Evolutionary conservation across 2,329 filamentous ascomycete species (phyloP).

Genomic region (Sporothrix pallida): DNA sequence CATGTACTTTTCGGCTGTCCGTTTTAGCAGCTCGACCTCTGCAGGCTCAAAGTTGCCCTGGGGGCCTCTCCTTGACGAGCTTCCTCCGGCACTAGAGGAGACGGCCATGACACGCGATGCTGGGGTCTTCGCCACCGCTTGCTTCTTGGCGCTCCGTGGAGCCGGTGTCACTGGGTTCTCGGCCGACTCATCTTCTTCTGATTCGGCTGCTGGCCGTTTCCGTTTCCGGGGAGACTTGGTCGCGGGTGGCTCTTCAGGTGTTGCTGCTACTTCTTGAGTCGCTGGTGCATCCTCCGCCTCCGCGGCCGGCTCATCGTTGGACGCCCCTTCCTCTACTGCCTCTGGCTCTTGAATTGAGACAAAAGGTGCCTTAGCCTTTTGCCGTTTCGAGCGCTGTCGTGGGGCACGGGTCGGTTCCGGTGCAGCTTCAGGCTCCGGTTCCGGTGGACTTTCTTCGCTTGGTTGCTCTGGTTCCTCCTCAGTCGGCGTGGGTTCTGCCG

Average conservation of each 20-base stretch:
- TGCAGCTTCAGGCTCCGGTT: not conserved
- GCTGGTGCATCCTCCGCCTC: not conserved
- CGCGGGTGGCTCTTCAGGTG: not conserved
- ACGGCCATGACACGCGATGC: not conserved
- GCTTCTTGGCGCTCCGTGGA: constrained; percentile 13
- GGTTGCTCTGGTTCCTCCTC: not conserved
- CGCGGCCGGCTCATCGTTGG: not conserved
- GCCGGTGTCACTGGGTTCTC: constrained; percentile 26
- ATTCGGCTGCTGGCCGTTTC: not conserved
- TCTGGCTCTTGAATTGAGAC: not conserved
- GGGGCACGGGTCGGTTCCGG: not conserved
- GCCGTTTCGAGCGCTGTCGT: constrained; percentile 3
- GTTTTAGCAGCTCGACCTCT: constrained; percentile 51
- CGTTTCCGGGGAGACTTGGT: constrained; percentile 25
- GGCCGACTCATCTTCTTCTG: not conserved
- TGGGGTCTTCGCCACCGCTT: not conserved
- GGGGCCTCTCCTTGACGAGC: constrained; percentile 31
- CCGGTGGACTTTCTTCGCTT: not conserved
- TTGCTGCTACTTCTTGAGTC: not conserved
- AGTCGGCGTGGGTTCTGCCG: not conserved
- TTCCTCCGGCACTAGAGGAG: not conserved
- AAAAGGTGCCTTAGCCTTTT: constrained; percentile 2
- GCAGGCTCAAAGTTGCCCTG: constrained; percentile 50
- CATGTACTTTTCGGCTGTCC: constrained; percentile 53
- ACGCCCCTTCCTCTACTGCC: not conserved